Evolutionary conservation across 2,329 filamentous ascomycete species (phyloP).

Genomic region (Daldinia sp.): DNA sequence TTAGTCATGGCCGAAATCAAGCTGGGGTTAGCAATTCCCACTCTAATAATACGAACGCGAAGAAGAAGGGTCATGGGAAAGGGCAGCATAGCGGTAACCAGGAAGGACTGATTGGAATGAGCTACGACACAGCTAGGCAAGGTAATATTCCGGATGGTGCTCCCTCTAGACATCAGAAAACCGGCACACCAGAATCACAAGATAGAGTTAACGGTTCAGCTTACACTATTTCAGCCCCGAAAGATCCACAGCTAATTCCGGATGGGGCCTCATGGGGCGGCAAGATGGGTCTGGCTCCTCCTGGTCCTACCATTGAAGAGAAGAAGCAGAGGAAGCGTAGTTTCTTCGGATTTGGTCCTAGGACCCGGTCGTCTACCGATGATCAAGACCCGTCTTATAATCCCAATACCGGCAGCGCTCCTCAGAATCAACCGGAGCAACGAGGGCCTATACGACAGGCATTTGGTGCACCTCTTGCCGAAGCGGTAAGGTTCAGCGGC

Average conservation of each 20-base stretch:
- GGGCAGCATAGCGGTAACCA: slow-evolving; percentile 48
- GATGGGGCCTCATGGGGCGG: slow-evolving; percentile 88
- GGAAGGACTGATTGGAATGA: slow-evolving; percentile 63
- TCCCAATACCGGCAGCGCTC: slow-evolving; percentile 53
- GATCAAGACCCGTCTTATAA: slow-evolving; percentile 64
- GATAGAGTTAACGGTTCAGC: slow-evolving; percentile 50
- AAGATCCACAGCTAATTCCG: slow-evolving; percentile 83
- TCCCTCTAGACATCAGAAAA: slow-evolving; percentile 47
- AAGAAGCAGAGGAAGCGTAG: slow-evolving; percentile 83
- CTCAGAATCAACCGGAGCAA: slow-evolving; percentile 51
- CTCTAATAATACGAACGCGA: slow-evolving; percentile 49
- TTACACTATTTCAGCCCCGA: slow-evolving; percentile 81
- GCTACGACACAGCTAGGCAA: slow-evolving; percentile 64
- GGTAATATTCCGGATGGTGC: slow-evolving; percentile 59
- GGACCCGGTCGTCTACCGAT: slow-evolving; percentile 66
- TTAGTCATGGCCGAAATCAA: slow-evolving; percentile 52
- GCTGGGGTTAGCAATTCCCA: slow-evolving; percentile 48
- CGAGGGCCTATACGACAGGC: slow-evolving; percentile 71
- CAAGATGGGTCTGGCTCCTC: slow-evolving; percentile 64
- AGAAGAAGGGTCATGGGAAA: slow-evolving; percentile 54
- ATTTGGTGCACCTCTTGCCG: slow-evolving; percentile 85
- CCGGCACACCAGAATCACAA: slow-evolving; percentile 42
- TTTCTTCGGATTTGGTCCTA: slow-evolving; percentile 75
- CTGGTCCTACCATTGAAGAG: slow-evolving; percentile 67
- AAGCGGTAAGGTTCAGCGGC: slow-evolving; percentile 83